Base-by-base conservation (phyloP, 257 asterid genomes). In the Eustoma russellianum region DNA sequence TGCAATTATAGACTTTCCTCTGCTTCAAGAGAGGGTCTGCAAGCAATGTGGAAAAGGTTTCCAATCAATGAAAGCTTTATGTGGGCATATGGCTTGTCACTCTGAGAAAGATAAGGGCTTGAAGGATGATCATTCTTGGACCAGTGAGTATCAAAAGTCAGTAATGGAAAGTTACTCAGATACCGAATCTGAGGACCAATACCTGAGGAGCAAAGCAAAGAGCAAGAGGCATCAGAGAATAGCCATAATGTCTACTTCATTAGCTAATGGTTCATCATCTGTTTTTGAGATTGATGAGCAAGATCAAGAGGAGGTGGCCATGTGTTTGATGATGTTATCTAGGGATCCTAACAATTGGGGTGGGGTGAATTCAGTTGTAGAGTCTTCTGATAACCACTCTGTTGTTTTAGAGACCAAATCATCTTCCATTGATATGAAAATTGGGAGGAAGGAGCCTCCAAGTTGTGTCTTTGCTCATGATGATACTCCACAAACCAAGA, bases 31-130 rank as follows among this genome's bases (percentile, higher is more conserved):
- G 52, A 79, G 55, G 57, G 62, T 84, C 16, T 91, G 98, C 66
- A 88, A 87, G 70, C 94, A 82, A 81, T 91, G 98, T 66, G 96
- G 98, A 24, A 91, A 91, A 71, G 83, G 79, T 61, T 91, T 91
- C 74, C 95, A 77, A 54, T 87, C 98, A 1, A 14, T 77, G 76
- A 91, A 91, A 56, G 98, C 98, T 7, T 64, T 91, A 72, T 91
- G 96, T 65, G 96, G 98, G 1, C 98, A 91, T 61, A 91, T 91
- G 98, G 98, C 98, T 64, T 91, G 85, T 60, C 98, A 91, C 65
- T 91, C 98, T 0, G 94, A 83, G 0, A 84, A 56, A 70, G 95
- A 89, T 16, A 84, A 56, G 64, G 73, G 66, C 13, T 52, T 70
- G 57, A 84, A 79, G 70, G 90, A 91, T 56, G 95, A 86, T 71